Conservation (phyloP, 2,329 filamentous ascomycete genomes). For the Fusarium verticillioides region DNA sequence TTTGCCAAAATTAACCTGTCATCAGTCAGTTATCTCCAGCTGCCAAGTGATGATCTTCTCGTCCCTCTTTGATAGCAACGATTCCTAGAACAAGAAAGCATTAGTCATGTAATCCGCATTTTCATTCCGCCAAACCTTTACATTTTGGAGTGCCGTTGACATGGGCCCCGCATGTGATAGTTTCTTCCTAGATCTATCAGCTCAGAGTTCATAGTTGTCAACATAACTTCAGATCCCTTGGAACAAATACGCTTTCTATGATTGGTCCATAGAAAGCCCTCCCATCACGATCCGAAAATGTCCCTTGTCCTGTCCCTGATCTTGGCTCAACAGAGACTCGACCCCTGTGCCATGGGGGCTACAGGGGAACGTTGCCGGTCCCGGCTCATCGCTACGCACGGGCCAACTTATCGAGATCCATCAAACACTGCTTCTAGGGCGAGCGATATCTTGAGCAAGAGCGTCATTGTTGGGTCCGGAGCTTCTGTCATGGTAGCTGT, state of each 20-base stretch:
- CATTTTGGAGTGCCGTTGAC: background rate
- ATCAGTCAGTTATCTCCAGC: slow-evolving; percentile 39
- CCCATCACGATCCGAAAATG: slow-evolving; percentile 29
- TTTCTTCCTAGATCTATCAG: slow-evolving; percentile 21
- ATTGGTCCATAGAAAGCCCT: slow-evolving; percentile 33
- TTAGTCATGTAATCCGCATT: slow-evolving; percentile 29
- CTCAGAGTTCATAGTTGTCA: slow-evolving; percentile 22
- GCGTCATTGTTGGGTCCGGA: slow-evolving; percentile 36
- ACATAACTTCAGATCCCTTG: slow-evolving; percentile 21
- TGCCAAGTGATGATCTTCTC: slow-evolving; percentile 27
- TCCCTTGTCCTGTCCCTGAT: slow-evolving; percentile 35
- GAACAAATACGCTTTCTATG: slow-evolving; percentile 34
- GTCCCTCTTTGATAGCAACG: slow-evolving; percentile 24
- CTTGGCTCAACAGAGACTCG: slow-evolving; percentile 31
- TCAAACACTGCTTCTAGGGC: slow-evolving; percentile 17
- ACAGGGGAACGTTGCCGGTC: slow-evolving; percentile 32
- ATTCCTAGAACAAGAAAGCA: slow-evolving; percentile 17
- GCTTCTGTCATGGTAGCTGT: slow-evolving; percentile 11
- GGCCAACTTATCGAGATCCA: slow-evolving; percentile 33
- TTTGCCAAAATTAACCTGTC: slow-evolving; percentile 22
- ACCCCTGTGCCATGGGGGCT: slow-evolving; percentile 37
- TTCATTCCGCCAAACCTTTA: background rate
- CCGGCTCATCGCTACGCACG: slow-evolving; percentile 38
- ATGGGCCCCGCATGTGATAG: slow-evolving; percentile 14
- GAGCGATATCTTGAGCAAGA: slow-evolving; percentile 22